phyloP scores from a whole-genome alignment of 176 grass and related monocot species.

The Carex parvula region DNA sequence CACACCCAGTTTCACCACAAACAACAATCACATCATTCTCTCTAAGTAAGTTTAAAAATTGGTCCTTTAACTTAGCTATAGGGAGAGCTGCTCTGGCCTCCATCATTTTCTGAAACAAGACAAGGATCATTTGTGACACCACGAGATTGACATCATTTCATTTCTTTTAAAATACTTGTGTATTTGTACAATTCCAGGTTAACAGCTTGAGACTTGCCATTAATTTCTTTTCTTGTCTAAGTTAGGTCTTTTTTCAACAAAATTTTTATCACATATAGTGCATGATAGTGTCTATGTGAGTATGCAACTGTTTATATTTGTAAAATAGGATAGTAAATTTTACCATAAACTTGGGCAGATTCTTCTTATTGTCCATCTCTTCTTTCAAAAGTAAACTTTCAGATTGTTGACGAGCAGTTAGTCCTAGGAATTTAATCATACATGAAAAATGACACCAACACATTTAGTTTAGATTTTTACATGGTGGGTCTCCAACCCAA shows the following conservation, averaged over 20 bases:
- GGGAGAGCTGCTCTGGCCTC: slow-evolving; percentile 81
- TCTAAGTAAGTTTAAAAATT: slow-evolving; percentile 65
- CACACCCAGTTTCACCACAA: slow-evolving; percentile 94
- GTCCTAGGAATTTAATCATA: slow-evolving; percentile 35
- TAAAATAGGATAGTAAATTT: background rate
- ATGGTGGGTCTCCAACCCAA: background rate
- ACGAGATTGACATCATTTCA: background rate
- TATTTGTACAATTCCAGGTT: background rate
- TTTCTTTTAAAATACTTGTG: background rate
- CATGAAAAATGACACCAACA: background rate
- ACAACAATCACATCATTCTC: slow-evolving; percentile 91
- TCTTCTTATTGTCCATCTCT: slow-evolving; percentile 63
- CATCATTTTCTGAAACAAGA: slow-evolving; percentile 82
- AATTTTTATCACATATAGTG: background rate
- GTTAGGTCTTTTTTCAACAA: background rate
- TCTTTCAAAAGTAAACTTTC: slow-evolving; percentile 65
- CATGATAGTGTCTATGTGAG: background rate
- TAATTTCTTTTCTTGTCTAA: background rate
- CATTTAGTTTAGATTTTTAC: background rate
- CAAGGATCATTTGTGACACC: background rate
- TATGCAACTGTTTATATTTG: background rate
- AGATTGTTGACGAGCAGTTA: slow-evolving; percentile 34
- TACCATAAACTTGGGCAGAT: slow-evolving; percentile 68
- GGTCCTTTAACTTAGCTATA: slow-evolving; percentile 63
- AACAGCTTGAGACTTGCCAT: background rate